These are phyloP conservation scores for Ustilago curta DNA, from an alignment of 1,284 basidiomycete genomes.

Conservation along the genomic window DNA sequence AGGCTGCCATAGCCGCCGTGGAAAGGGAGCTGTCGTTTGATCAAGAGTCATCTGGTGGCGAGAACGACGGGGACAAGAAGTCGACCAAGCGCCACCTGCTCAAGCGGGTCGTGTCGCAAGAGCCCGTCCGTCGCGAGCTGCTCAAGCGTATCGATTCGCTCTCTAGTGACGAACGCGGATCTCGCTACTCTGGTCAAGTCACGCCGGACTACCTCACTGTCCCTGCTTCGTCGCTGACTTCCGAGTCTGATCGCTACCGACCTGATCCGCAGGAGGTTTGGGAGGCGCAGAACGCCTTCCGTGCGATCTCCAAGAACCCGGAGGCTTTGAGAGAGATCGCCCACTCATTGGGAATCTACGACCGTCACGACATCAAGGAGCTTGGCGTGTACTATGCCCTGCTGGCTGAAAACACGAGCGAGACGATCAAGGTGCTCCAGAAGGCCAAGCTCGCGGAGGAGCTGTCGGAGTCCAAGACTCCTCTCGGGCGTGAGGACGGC, in stretches of 20 bases:
- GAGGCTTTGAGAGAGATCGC: slow-evolving; percentile 7
- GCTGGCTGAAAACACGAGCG: not conserved
- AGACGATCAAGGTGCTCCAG: slow-evolving; percentile 4
- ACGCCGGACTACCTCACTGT: not conserved
- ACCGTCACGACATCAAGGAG: not conserved
- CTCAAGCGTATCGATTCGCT: not conserved
- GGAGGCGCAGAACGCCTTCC: slow-evolving; percentile 14
- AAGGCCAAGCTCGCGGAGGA: slow-evolving; percentile 14
- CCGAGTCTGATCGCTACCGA: not conserved
- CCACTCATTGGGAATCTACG: slow-evolving; percentile 1
- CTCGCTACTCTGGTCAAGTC: not conserved
- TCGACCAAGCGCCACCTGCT: not conserved
- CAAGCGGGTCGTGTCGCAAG: not conserved
- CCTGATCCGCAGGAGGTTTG: slow-evolving; percentile 7
- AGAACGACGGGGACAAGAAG: not conserved
- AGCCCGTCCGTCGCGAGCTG: not conserved
- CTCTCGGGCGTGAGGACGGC: not conserved
- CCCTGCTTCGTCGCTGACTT: not conserved
- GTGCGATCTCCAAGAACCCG: not conserved
- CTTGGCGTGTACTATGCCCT: not conserved
- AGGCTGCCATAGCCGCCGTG: not conserved
- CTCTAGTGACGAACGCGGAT: not conserved
- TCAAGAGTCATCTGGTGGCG: not conserved
- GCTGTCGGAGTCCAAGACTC: slow-evolving; percentile 15
- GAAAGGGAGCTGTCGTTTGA: not conserved